Base-by-base conservation (phyloP, 169 alveolate species). In the Plasmodium knowlesi region DNA sequence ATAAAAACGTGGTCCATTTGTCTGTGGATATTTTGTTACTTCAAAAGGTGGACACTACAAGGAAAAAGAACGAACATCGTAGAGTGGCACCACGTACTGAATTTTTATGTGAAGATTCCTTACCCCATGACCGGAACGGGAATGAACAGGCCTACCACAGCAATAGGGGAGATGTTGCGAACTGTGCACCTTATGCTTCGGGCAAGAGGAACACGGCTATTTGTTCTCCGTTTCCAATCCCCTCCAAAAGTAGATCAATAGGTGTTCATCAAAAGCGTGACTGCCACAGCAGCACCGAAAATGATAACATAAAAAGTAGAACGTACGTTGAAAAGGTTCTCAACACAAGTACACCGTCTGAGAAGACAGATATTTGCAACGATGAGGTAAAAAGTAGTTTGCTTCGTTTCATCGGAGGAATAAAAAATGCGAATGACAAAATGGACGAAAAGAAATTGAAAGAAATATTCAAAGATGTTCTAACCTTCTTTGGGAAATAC, bases 11-110 rank as follows among this genome's bases (percentile, higher is more conserved):
- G 9, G 72, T 81, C 9, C 39, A 91, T 12, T 22, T 91, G 57
- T 91, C 95, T 30, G 43, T 91, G 19, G 95, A 91, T 91, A 91
- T 91, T 91, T 39, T 91, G 74, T 57, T 91, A 22, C 78, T 14
- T 78, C 83, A 50, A 54, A 41, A 22, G 34, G 30, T 19, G 37
- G 14, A 32, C 25, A 46, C 43, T 50, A 70, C 50, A 80, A 22
- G 86, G 19, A 3, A 34, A 37, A 19, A 74, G 12, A 85, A 84
- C 43, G 30, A 22, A 16, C 46, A n/a, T 39, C n/a, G 39, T 72
- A 41, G n/a, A 19, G 81, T 30, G 73, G 50, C 57, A 5, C 28
- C 32, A 80, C 54, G 16, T n/a, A 46, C 41, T 30, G 57, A 3
- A 80, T 67, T 67, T 6, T 67, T 67, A 28, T 6, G 32, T 67